Percentiles rank a stretch among this genome's conserved stretches.
Evolutionary conservation across 805 yeast genomes (phyloP).

Genomic region (Maudiozyma pseudohumilis): DNA sequence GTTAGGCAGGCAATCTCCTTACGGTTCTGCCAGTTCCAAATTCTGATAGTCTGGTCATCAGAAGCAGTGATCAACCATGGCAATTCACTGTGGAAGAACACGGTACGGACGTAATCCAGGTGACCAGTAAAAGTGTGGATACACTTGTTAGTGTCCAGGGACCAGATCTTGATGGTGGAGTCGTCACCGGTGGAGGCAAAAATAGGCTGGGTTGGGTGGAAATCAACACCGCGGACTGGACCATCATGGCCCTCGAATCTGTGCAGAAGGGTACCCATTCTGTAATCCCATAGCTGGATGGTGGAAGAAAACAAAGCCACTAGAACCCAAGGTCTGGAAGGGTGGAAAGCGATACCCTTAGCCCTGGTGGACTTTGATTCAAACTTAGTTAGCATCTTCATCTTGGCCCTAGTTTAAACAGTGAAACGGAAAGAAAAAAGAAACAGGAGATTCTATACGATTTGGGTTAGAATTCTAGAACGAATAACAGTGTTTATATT

Average conservation of each 20-base stretch:
- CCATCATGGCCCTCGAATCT: constrained; percentile 98
- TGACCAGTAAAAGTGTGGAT: constrained; percentile 88
- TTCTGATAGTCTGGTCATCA: constrained; percentile 96
- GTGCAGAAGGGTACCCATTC: constrained; percentile 96
- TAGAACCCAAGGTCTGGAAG: constrained; percentile 85
- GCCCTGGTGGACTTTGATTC: constrained; percentile 98
- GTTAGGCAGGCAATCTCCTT: constrained; percentile 94
- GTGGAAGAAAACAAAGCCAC: constrained; percentile 95
- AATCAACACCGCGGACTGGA: constrained; percentile 89
- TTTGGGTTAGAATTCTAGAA: too few species aligned
- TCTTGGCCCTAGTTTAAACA: constrained; percentile 29
- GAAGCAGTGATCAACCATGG: constrained; percentile 97
- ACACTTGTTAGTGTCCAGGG: constrained; percentile 81
- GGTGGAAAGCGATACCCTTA: constrained; percentile 95
- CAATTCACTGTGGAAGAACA: constrained; percentile 85
- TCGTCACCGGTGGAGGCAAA: constrained; percentile 98
- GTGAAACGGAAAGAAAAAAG: background rate
- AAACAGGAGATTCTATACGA: too few species aligned
- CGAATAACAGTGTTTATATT: too few species aligned
- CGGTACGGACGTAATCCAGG: constrained; percentile 90
- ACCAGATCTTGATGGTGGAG: constrained; percentile 92
- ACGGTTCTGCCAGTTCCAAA: constrained; percentile 99
- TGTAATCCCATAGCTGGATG: constrained; percentile 98
- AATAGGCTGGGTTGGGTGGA: constrained; percentile 96
- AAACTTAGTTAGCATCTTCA: constrained; percentile 85